phyloP scores from a whole-genome alignment of 352 stramenopile species.

The Phytophthora vignae region DNA sequence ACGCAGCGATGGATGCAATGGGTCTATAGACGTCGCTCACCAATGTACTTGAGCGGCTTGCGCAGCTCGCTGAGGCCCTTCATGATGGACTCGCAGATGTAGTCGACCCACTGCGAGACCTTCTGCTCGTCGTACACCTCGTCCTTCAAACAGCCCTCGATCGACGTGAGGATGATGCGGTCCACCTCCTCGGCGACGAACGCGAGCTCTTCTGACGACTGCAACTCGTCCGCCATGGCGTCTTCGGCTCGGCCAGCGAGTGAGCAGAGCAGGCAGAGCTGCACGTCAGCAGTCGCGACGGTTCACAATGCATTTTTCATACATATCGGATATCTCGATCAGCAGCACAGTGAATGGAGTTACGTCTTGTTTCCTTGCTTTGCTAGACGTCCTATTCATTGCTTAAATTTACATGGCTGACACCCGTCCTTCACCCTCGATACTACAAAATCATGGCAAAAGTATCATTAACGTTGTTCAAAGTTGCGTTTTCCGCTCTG shows the following conservation, averaged over 20 bases:
- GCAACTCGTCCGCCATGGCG: constrained; percentile 83
- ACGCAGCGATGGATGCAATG: neutral
- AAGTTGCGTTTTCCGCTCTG: neutral
- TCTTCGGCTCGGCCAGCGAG: neutral
- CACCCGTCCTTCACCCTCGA: neutral
- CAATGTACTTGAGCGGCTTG: constrained; percentile 94
- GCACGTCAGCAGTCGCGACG: constrained; percentile 40
- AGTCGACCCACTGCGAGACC: constrained; percentile 91
- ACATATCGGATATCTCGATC: no score
- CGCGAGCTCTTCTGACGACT: constrained; percentile 89
- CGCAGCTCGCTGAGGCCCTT: constrained; percentile 84
- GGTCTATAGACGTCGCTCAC: constrained; percentile 33
- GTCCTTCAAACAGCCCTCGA: constrained; percentile 89
- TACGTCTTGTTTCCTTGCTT: no score
- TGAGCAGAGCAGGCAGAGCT: neutral
- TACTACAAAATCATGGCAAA: neutral
- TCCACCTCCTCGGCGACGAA: constrained; percentile 94
- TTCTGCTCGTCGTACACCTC: constrained; percentile 88
- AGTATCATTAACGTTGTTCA: neutral
- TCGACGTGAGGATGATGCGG: constrained; percentile 82
- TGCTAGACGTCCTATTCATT: no score
- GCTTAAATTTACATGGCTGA: no score
- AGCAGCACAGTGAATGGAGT: no score
- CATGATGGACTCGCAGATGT: constrained; percentile 92
- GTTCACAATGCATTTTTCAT: constrained; percentile 21